Conservation (phyloP, 768 basidiomycete species). For the Mrakia gelida region DNA sequence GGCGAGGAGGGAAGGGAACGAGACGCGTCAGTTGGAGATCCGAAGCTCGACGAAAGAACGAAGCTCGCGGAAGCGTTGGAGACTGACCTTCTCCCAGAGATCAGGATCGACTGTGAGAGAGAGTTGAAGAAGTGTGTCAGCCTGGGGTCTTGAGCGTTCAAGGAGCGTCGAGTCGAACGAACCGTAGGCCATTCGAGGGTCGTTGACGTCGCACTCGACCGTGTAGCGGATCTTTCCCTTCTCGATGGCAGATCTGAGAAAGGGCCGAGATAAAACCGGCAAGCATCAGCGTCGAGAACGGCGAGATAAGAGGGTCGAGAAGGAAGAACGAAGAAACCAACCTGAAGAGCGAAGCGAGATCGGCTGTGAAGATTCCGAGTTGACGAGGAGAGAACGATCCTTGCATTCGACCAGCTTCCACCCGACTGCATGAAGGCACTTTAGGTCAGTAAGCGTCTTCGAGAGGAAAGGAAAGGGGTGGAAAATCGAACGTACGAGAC, state of each 20-base stretch:
- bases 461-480: too few species aligned
- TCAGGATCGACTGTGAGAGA: constrained; percentile 42
- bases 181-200: constrained; percentile 36
- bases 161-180: too few species aligned
- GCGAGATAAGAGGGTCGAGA: too few species aligned
- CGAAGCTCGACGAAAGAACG: too few species aligned
- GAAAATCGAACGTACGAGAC: constrained; percentile 33
- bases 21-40: background rate
- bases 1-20: constrained; percentile 33
- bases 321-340: background rate
- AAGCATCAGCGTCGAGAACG: too few species aligned
- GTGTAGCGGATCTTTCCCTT: constrained; percentile 40
- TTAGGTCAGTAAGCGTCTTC: too few species aligned
- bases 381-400: constrained; percentile 45
- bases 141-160: too few species aligned
- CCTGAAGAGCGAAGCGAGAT: constrained; percentile 45
- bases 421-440: constrained; percentile 33
- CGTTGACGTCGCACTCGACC: constrained; percentile 41
- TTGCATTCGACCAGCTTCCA: constrained; percentile 44
- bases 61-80: too few species aligned
- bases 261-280: too few species aligned
- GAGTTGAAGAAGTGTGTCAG: too few species aligned
- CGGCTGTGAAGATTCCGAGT: constrained; percentile 42
- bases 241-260: constrained; percentile 41
- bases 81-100: constrained; percentile 42